Percentiles rank a stretch among this genome's conserved stretches.
These are phyloP conservation scores for Berkeleyomyces rouxiae DNA, from an alignment of 2,329 filamentous ascomycete species.

Conservation along the genomic window DNA sequence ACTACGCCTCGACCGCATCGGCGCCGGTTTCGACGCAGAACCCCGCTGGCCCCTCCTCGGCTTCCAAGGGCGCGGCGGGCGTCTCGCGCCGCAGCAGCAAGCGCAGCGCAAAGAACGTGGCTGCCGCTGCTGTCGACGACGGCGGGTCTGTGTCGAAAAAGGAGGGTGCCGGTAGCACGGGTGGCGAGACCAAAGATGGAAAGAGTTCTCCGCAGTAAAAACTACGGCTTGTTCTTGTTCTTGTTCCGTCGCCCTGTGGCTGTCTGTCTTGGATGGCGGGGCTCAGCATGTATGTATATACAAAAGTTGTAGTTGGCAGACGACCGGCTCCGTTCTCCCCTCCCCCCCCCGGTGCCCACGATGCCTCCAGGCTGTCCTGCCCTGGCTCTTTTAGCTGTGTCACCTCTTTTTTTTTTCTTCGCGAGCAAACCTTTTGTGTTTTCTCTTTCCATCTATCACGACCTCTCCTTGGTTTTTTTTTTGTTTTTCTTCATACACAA, in stretches of 20 bases:
- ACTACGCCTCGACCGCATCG: neutral
- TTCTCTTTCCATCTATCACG: neutral
- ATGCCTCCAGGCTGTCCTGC: neutral
- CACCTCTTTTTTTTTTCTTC: neutral
- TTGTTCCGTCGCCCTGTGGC: too few relatives aligned
- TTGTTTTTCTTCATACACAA: neutral
- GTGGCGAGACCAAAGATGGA: neutral
- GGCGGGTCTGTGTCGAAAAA: neutral
- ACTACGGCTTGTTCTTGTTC: too few relatives aligned
- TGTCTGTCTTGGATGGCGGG: too few relatives aligned
- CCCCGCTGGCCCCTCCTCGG: neutral
- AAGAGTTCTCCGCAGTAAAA: too few relatives aligned
- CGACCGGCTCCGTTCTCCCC: neutral
- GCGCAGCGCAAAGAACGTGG: neutral
- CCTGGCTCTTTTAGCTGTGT: neutral
- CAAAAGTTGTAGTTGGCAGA: too few relatives aligned
- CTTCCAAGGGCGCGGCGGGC: neutral
- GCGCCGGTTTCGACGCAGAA: too few relatives aligned
- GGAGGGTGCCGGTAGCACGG: neutral
- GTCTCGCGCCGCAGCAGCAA: conserved; percentile 1
- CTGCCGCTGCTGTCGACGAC: neutral
- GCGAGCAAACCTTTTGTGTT: too few relatives aligned
- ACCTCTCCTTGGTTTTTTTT: neutral
- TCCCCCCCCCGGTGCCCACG: neutral
- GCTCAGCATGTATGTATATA: too few relatives aligned